Evolutionary conservation across 805 yeast species (phyloP).

Genomic region (Saccharomycopsis vini): DNA sequence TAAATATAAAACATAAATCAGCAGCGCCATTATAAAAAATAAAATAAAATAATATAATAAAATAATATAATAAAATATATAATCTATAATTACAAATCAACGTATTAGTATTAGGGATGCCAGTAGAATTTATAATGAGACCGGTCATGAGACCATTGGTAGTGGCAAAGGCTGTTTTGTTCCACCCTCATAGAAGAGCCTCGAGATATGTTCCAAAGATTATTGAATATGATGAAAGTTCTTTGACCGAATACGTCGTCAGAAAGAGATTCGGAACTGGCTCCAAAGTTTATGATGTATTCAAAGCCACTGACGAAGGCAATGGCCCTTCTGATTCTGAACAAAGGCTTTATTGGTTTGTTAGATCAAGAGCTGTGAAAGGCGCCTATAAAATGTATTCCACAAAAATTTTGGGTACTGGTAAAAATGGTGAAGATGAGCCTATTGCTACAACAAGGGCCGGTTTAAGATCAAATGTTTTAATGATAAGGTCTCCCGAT

Average conservation of each 20-base stretch:
- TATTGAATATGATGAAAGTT: slow-evolving; percentile 32
- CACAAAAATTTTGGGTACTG: slow-evolving; percentile 32
- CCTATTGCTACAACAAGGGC: slow-evolving; percentile 54
- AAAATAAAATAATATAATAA: no score
- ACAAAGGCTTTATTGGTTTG: slow-evolving; percentile 42
- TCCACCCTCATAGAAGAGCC: slow-evolving; percentile 47
- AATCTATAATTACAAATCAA: no score
- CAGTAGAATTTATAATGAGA: slow-evolving; percentile 47
- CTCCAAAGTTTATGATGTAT: slow-evolving; percentile 48
- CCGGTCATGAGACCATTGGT: slow-evolving; percentile 56
- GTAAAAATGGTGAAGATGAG: slow-evolving; percentile 41
- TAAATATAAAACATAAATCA: no score
- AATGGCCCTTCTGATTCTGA: slow-evolving; percentile 33
- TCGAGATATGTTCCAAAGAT: slow-evolving; percentile 49
- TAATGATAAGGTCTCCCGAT: slow-evolving; percentile 42
- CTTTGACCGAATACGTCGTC: slow-evolving; percentile 36
- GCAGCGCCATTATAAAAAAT: no score
- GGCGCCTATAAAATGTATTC: slow-evolving; percentile 56
- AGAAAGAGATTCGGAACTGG: slow-evolving; percentile 55
- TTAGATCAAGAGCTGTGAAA: slow-evolving; percentile 56
- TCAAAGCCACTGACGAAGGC: slow-evolving; percentile 33
- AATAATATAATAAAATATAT: neutral
- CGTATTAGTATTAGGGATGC: no score
- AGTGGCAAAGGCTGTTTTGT: slow-evolving; percentile 43
- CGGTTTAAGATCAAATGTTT: slow-evolving; percentile 50